A percentile compares a stretch with the other conserved stretches of the same genome.
phyloP scores from a whole-genome alignment of 805 yeast genomes.

The Saccharomycopsis babjevae region DNA sequence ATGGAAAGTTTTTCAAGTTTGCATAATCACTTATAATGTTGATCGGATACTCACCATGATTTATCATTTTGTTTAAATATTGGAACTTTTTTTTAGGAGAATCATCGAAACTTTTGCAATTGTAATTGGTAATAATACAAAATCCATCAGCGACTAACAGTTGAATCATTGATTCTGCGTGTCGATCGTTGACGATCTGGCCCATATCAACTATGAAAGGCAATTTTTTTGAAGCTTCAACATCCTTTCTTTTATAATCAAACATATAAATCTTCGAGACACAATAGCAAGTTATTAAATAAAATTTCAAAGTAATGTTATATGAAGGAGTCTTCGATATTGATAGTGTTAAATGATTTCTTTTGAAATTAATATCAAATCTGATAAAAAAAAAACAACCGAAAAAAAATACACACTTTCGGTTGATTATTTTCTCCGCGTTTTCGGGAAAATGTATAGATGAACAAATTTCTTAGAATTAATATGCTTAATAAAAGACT shows the following conservation, averaged over 20 bases:
- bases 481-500: no score
- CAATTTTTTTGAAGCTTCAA: not conserved
- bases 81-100: not conserved
- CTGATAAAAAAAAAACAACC: no score
- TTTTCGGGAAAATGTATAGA: no score
- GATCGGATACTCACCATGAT: not conserved
- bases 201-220: not conserved
- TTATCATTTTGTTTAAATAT: not conserved
- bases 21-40: not conserved
- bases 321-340: no score
- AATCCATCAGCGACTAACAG: not conserved
- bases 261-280: not conserved
- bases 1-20: not conserved
- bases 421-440: no score
- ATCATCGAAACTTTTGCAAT: not conserved
- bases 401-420: no score
- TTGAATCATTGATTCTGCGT: not conserved
- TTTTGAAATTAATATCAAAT: no score
- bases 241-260: not conserved
- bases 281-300: not conserved
- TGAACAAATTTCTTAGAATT: no score
- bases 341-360: no score
- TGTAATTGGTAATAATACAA: not conserved
- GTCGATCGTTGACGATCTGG: not conserved
- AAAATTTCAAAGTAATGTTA: no score